A percentile compares a stretch with the other conserved stretches of the same genome.
Evolutionary conservation across 139 green algal species (phyloP).

Genomic region (Trebouxia sp.): DNA sequence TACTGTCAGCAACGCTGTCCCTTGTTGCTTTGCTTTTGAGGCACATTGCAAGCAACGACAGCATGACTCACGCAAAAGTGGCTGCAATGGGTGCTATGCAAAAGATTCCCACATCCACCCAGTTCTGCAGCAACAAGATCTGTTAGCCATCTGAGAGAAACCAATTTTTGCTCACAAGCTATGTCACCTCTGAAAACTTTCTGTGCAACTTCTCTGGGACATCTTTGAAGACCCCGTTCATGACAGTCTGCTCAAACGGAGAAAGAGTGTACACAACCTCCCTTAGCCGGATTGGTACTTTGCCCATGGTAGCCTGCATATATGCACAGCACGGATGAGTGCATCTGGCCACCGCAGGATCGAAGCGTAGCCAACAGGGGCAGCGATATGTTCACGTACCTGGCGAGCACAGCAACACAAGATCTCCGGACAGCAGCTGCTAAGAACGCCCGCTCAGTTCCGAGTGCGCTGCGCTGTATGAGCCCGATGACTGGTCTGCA

Average conservation of each 20-base stretch:
- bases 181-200: slow-evolving; percentile 49
- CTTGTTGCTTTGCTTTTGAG: neutral
- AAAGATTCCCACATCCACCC: slow-evolving; percentile 32
- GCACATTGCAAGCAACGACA: neutral
- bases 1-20: neutral
- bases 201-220: slow-evolving; percentile 59
- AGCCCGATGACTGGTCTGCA: too few relatives aligned
- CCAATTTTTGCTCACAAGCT: neutral
- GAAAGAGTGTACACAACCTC: slow-evolving; percentile 89
- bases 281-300: slow-evolving; percentile 67
- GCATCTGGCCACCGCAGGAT: neutral
- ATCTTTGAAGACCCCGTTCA: slow-evolving; percentile 76
- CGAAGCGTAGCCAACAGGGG: too few relatives aligned
- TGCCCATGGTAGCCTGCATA: neutral
- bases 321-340: neutral
- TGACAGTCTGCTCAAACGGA: slow-evolving; percentile 82
- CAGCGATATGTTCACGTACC: too few relatives aligned
- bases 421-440: too few relatives aligned
- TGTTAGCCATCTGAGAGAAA: neutral
- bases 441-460: too few relatives aligned
- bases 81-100: neutral
- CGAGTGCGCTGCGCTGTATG: too few relatives aligned
- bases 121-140: slow-evolving; percentile 32
- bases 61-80: slow-evolving; percentile 28
- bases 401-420: too few relatives aligned